Evolutionary conservation across 148 eudicot genomes (phyloP), one percentile per base, ranked within the genome.

Genomic region (Beta vulgaris): DNA sequence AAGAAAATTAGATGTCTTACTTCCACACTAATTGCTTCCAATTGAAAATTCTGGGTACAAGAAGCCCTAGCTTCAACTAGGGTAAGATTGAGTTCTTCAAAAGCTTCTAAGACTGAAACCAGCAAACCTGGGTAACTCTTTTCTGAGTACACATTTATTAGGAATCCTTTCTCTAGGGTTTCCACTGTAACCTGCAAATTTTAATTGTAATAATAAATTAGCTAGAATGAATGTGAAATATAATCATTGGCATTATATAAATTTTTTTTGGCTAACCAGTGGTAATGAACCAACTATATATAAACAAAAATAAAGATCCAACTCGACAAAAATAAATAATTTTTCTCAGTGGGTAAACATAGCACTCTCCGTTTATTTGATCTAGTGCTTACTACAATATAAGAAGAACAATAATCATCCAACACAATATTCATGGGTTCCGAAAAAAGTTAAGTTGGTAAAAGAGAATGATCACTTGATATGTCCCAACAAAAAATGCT

Each of bases 11-110:
- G 25, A 65, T 39, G 59, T 44, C 86, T 81, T 88, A 90, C 92
- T 49, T 84, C 86, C 35, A 82, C 87, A 65, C 93, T 93, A 37
- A 90, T 48, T 4, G 96, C 98, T 80, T 90, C 87, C 66, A 90
- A 75, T 54, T 77, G 87, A 72, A 92, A 90, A 72, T 54, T 87
- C 37, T 88, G 86, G 9, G 79, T 69, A 76, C 98, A 92, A 55
- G 98, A 89, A 80, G 86, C 89, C 84, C 84, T 87, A 77, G 96
- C 96, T 85, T 92, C 89, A 76, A 85, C 72, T 12, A 92, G 87
- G 74, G 72, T 81, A 60, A 92, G 96, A 51, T 88, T 87, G 25
- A 92, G 86, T 21, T 81, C 96, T 74, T 92, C 98, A 83, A 92
- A 90, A 66, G 87, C 88, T 87, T 85, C 90, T 9, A 92, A 73